These are phyloP conservation scores for Loxodes magnus DNA, from an alignment of 73 alveolate genomes.

Conservation along the genomic window DNA sequence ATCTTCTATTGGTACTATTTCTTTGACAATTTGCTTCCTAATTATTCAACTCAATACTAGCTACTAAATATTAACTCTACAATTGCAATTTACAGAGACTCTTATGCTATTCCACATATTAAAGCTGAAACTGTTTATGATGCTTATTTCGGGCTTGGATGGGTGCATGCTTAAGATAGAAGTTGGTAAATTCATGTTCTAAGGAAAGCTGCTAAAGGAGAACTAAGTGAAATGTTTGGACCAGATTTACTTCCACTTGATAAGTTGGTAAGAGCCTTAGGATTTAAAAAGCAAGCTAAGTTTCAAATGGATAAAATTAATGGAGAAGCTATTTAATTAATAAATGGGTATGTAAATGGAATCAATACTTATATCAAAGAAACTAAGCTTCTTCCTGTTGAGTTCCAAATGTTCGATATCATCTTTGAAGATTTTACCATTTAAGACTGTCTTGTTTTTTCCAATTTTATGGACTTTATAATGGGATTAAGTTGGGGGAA, in stretches of 20 bases:
- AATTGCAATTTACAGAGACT: constrained; percentile 49
- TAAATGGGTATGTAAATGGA: constrained; percentile 69
- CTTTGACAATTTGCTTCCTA: no score
- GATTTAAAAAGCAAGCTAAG: constrained; percentile 47
- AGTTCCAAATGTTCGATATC: constrained; percentile 45
- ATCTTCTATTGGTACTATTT: no score
- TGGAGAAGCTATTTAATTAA: constrained; percentile 23
- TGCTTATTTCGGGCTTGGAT: constrained; percentile 62
- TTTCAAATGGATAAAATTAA: constrained; percentile 34
- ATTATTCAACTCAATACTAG: no score
- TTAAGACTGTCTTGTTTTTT: constrained; percentile 45
- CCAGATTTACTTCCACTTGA: constrained; percentile 60
- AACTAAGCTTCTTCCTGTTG: constrained; percentile 56
- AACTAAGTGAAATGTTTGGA: constrained; percentile 65
- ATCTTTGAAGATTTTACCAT: constrained; percentile 64
- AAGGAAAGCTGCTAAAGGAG: constrained; percentile 54
- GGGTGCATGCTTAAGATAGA: constrained; percentile 72
- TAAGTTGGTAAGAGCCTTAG: constrained; percentile 64
- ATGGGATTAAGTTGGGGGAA: constrained; percentile 18
- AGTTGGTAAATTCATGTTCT: constrained; percentile 55
- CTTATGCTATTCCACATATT: constrained; percentile 67
- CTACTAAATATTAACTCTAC: no score
- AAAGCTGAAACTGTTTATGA: constrained; percentile 50
- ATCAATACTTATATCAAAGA: constrained; percentile 62
- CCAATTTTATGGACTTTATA: constrained; percentile 35